Evolutionary conservation across 169 alveolate genomes (phyloP).

Genomic region (Cryptosporidium parvum): DNA sequence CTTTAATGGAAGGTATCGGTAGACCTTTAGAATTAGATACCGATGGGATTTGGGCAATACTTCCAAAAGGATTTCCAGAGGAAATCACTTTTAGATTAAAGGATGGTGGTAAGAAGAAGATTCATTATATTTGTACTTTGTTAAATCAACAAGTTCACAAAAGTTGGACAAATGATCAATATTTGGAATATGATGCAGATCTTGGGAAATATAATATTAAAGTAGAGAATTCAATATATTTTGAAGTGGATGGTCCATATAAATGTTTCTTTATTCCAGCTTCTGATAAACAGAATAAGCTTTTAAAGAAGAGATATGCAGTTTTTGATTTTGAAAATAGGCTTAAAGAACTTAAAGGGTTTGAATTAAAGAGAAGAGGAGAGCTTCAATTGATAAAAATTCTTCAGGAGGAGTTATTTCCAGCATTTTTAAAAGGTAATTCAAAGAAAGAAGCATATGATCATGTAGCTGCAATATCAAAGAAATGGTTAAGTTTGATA

Average conservation of each 20-base stretch:
- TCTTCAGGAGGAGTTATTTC: constrained; percentile 96
- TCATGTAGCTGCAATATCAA: constrained; percentile 94
- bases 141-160: constrained; percentile 93
- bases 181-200: constrained; percentile 86
- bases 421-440: constrained; percentile 93
- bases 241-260: constrained; percentile 99
- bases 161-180: constrained; percentile 95
- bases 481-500: constrained; percentile 91
- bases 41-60: constrained; percentile 99
- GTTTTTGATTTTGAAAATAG: constrained; percentile 93
- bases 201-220: constrained; percentile 82
- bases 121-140: constrained; percentile 94
- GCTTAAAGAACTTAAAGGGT: constrained; percentile 95
- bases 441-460: constrained; percentile 93
- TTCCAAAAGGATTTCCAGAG: constrained; percentile 96
- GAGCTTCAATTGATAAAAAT: constrained; percentile 96
- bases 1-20: constrained; percentile 94
- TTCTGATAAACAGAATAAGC: constrained; percentile 95
- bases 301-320: constrained; percentile 96
- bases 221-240: constrained; percentile 95
- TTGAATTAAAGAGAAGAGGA: constrained; percentile 98
- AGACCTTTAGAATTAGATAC: constrained; percentile 99
- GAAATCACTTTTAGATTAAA: constrained; percentile 81
- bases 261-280: constrained; percentile 98
- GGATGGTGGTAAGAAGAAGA: constrained; percentile 86